Evolutionary conservation across 768 basidiomycete genomes (phyloP).

Genomic region (Sarcodon sp.): DNA sequence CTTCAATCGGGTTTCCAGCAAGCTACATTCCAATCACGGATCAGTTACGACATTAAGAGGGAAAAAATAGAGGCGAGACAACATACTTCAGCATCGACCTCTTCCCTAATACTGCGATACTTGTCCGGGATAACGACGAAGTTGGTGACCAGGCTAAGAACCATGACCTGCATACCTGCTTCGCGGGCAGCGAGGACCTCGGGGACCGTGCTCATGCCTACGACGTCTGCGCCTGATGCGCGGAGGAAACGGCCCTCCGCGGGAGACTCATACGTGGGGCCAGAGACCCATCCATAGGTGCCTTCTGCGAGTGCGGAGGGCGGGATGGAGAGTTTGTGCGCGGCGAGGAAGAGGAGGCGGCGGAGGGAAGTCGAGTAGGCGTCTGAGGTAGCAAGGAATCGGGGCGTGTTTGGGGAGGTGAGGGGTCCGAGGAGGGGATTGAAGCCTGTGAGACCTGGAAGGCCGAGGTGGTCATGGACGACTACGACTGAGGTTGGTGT

Average conservation of each 20-base stretch:
- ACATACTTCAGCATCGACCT: slow-evolving; percentile 63
- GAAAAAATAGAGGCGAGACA: neutral
- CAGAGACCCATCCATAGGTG: slow-evolving; percentile 81
- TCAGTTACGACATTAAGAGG: neutral
- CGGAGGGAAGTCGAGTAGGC: slow-evolving; percentile 68
- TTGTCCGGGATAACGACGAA: slow-evolving; percentile 60
- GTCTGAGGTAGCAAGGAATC: slow-evolving; percentile 77
- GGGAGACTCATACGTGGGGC: slow-evolving; percentile 83
- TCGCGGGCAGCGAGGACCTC: slow-evolving; percentile 76
- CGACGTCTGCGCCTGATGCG: slow-evolving; percentile 72
- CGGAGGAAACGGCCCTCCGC: slow-evolving; percentile 76
- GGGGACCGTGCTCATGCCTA: slow-evolving; percentile 89
- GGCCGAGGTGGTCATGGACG: slow-evolving; percentile 73
- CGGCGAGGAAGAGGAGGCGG: slow-evolving; percentile 60
- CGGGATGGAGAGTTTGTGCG: slow-evolving; percentile 43
- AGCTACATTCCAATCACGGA: slow-evolving; percentile 28
- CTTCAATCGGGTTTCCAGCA: slow-evolving; percentile 36
- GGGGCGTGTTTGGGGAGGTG: slow-evolving; percentile 41
- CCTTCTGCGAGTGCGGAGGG: slow-evolving; percentile 61
- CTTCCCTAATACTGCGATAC: slow-evolving; percentile 58
- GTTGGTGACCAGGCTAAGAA: slow-evolving; percentile 80
- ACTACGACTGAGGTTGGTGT: slow-evolving; percentile 49
- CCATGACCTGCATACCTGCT: slow-evolving; percentile 64
- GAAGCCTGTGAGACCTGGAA: slow-evolving; percentile 64
- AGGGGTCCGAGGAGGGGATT: slow-evolving; percentile 74